Base-by-base conservation (phyloP, 1,284 basidiomycete genomes). In the Rhodotorula sp. region DNA sequence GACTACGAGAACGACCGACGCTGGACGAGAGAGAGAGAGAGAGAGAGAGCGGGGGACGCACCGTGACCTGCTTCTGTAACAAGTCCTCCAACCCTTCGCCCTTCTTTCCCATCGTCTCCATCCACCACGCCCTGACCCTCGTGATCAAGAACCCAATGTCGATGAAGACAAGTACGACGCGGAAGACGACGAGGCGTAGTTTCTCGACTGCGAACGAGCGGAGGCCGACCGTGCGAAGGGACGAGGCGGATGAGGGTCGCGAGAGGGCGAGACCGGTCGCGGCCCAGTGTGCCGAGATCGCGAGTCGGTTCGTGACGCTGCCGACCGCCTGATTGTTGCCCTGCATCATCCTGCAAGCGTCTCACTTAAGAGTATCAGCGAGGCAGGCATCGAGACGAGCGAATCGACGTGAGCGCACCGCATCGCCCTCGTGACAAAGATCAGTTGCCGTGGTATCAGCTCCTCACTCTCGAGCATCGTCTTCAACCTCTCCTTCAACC, bases 361-460 rank as follows among this genome's bases (percentile, higher is more conserved):
- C 30, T 39, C 20, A 66, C 22, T n/a, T n/a, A n/a, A n/a, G n/a
- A n/a, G 56, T 22, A 19, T 39, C 15, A 54, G 64, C 11, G n/a
- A 32, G 53, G 24, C 51, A 27, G 30, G 29, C 48, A 34, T 52
- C 32, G 66, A 32, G 29, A 20, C 8, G n/a, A 1, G 9, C 15
- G 10, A 8, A 39, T 52, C 11, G 9, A 47, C 29, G 70, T 79
- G 34, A 49, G 29, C 80, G 39, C 49, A 85, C 86, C 92, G 84
- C 86, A 93, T 91, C 77, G 90, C 91, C 67, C 92, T 83, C 1
- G 87, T 86, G 36, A 94, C 82, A 79, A 95, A 94, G 66, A 94
- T 88, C 48, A 94, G 82, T 73, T 88, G 89, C 81, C 91, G 87
- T 85, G 69, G 83, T 29, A 59, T 82, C 39, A 83, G 67, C 70